phyloP scores from a whole-genome alignment of 176 grass and related monocot genomes.

The Melocanna baccifera region DNA sequence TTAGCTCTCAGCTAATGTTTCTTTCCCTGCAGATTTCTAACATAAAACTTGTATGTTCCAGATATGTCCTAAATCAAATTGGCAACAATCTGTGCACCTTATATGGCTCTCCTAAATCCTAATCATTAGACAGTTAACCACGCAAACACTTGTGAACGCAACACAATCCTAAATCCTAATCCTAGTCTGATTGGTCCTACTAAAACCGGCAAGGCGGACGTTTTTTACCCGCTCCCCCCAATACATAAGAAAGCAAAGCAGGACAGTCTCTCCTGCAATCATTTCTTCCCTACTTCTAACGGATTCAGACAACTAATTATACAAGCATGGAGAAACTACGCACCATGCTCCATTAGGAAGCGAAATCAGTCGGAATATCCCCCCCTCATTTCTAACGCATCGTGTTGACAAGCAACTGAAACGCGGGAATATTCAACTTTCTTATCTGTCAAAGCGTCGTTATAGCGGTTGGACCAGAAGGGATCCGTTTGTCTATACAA shows the following conservation, averaged over 20 bases:
- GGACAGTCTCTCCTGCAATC: neutral
- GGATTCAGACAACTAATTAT: neutral
- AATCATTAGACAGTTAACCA: neutral
- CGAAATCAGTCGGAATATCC: neutral
- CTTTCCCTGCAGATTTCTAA: too few relatives aligned
- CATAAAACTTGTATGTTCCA: neutral
- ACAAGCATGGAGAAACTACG: neutral
- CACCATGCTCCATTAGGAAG: neutral
- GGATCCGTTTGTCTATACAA: neutral
- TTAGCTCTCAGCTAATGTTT: too few relatives aligned
- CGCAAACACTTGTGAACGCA: neutral
- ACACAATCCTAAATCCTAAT: too few relatives aligned
- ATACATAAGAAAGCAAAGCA: neutral
- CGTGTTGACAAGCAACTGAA: neutral
- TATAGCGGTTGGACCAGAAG: neutral
- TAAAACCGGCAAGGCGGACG: neutral
- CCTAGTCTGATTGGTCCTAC: neutral
- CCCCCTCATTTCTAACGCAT: neutral
- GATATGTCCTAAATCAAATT: neutral
- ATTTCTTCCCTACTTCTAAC: neutral
- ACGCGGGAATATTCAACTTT: neutral
- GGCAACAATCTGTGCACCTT: too few relatives aligned
- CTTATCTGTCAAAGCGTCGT: neutral
- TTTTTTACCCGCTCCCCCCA: neutral
- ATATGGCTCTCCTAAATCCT: neutral